Conservation (phyloP, 495 filamentous ascomycete species). For the Penicillium salamii region DNA sequence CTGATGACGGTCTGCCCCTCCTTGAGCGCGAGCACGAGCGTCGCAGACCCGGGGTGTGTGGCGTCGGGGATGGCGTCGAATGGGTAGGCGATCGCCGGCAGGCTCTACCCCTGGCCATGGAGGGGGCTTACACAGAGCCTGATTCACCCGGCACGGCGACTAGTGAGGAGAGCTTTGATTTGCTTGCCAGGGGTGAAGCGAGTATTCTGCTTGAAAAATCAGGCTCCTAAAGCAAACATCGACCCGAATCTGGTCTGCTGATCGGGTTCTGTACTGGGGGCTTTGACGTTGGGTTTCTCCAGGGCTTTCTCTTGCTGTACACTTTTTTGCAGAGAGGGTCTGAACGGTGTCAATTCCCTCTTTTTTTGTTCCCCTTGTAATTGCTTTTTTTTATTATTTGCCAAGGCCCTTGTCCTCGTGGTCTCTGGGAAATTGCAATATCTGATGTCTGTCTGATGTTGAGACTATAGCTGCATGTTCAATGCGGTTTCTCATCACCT, state of each 20-base stretch:
- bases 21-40: slow-evolving; percentile 43
- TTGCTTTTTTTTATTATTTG: neutral
- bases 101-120: neutral
- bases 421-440: neutral
- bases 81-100: slow-evolving; percentile 52
- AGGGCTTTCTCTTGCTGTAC: too few relatives aligned
- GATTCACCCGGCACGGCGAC: slow-evolving; percentile 40
- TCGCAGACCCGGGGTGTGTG: slow-evolving; percentile 24
- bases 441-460: neutral
- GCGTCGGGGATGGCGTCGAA: slow-evolving; percentile 49
- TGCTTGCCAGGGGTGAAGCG: slow-evolving; percentile 47
- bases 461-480: neutral
- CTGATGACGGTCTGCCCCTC: slow-evolving; percentile 31
- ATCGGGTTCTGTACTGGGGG: too few relatives aligned
- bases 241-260: slow-evolving; percentile 1
- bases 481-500: neutral
- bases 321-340: neutral
- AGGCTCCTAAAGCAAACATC: slow-evolving; percentile 8
- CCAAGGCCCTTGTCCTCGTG: neutral
- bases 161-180: slow-evolving; percentile 65
- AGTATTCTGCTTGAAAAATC: slow-evolving; percentile 35
- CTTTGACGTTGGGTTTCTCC: too few relatives aligned
- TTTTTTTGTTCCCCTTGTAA: neutral
- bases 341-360: neutral
- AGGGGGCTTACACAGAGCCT: slow-evolving; percentile 18